Percentiles rank a stretch among this genome's conserved stretches.
Conservation (phyloP, 1,284 basidiomycete genomes). For the Rhodotorula sp. region DNA sequence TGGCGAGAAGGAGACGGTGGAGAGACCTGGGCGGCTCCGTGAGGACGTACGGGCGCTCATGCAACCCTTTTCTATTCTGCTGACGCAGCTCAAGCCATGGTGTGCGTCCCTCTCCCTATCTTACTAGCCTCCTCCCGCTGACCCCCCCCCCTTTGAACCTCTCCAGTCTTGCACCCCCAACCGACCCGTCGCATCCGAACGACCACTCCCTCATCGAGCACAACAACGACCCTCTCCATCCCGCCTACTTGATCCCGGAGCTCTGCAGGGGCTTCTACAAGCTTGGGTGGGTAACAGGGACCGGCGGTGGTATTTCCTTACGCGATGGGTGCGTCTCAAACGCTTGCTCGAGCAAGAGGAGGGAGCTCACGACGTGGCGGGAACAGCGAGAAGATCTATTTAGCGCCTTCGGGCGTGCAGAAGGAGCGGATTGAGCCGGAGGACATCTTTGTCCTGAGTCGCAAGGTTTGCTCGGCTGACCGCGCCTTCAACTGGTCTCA, state of each 20-base stretch:
- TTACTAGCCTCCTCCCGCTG: too few relatives aligned
- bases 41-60: too few relatives aligned
- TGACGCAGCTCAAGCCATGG: background rate
- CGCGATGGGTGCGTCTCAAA: conserved; percentile 57
- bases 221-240: conserved; percentile 53
- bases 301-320: conserved; percentile 65
- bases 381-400: conserved; percentile 69
- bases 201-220: conserved; percentile 35
- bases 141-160: background rate
- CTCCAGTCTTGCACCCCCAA: conserved; percentile 23
- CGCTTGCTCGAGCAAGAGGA: background rate
- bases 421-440: conserved; percentile 76
- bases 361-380: background rate
- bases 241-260: conserved; percentile 77
- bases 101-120: background rate
- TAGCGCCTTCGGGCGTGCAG: conserved; percentile 82
- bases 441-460: conserved; percentile 78
- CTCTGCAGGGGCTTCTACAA: conserved; percentile 56
- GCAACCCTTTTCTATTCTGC: too few relatives aligned
- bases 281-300: conserved; percentile 62
- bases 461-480: conserved; percentile 53
- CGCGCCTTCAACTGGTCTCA: background rate
- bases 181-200: conserved; percentile 24
- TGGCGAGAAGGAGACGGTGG: background rate
- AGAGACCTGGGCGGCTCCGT: too few relatives aligned